Conservation (phyloP, 495 filamentous ascomycete species). For the Aspergillus indologenus region DNA sequence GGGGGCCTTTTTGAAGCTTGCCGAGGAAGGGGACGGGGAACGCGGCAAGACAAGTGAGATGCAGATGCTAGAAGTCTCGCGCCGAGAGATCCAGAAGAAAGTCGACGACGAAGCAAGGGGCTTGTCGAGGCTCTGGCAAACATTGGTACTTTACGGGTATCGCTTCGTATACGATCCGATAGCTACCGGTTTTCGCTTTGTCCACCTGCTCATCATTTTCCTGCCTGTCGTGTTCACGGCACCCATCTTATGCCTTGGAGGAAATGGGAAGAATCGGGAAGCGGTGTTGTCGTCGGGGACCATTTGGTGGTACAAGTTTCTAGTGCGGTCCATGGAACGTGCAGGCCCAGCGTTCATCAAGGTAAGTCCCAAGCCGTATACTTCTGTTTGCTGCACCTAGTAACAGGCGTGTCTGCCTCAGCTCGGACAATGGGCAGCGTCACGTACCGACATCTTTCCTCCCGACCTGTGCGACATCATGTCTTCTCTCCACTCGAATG, state of each 20-base stretch:
- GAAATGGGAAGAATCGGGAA: conserved; percentile 52
- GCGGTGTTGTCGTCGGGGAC: conserved; percentile 75
- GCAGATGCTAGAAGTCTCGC: conserved; percentile 80
- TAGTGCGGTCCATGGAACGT: conserved; percentile 87
- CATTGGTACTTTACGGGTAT: conserved; percentile 61
- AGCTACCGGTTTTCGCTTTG: conserved; percentile 79
- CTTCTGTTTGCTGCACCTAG: neutral
- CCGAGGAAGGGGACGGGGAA: conserved; percentile 59
- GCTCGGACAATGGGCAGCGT: conserved; percentile 99
- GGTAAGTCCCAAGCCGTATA: conserved; percentile 45
- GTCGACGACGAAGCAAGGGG: conserved; percentile 59
- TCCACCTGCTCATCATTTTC: conserved; percentile 85
- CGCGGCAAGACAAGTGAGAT: conserved; percentile 70
- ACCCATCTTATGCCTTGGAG: conserved; percentile 78
- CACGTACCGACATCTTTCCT: conserved; percentile 96
- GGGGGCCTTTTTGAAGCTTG: conserved; percentile 68
- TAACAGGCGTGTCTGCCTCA: conserved; percentile 30
- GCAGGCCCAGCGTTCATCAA: conserved; percentile 98
- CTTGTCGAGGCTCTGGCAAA: conserved; percentile 49
- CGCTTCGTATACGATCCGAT: conserved; percentile 79
- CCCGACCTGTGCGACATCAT: conserved; percentile 86
- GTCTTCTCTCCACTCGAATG: conserved; percentile 93
- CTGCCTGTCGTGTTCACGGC: conserved; percentile 79
- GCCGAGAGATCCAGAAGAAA: conserved; percentile 67
- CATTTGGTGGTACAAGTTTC: conserved; percentile 91